Conservation (phyloP, 192 early-diverging fungal species). For the Umbelopsis sp. region DNA sequence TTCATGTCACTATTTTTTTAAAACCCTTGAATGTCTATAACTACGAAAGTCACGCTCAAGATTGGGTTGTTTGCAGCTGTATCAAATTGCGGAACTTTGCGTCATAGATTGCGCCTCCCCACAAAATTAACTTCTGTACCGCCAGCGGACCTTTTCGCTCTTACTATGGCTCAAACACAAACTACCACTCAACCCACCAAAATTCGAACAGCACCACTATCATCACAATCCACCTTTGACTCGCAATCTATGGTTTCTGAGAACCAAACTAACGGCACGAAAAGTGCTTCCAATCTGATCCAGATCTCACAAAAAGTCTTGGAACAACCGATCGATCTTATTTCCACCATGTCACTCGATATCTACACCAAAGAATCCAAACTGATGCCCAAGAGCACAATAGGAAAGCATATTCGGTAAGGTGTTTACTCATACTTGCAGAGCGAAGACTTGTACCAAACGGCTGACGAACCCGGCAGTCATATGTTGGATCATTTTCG, state of each 20-base stretch:
- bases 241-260: background rate
- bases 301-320: conserved; percentile 23
- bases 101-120: background rate
- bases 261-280: background rate
- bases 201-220: background rate
- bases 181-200: background rate
- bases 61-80: background rate
- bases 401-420: conserved; percentile 56
- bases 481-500: conserved; percentile 54
- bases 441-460: background rate
- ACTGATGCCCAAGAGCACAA: conserved; percentile 46
- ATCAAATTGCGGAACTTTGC: conserved; percentile 12
- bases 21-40: background rate
- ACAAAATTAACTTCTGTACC: background rate
- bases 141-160: background rate
- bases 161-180: conserved; percentile 2
- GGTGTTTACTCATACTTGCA: background rate
- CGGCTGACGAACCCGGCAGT: conserved; percentile 16
- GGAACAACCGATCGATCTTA: conserved; percentile 37
- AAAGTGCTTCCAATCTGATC: background rate
- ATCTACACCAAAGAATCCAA: conserved; percentile 40
- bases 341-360: conserved; percentile 32
- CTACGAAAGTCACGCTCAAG: background rate
- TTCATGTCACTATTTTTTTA: no score
- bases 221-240: background rate